Evolutionary conservation across 306 rosid genomes (phyloP).

Genomic region (Sicyos baderoa): DNA sequence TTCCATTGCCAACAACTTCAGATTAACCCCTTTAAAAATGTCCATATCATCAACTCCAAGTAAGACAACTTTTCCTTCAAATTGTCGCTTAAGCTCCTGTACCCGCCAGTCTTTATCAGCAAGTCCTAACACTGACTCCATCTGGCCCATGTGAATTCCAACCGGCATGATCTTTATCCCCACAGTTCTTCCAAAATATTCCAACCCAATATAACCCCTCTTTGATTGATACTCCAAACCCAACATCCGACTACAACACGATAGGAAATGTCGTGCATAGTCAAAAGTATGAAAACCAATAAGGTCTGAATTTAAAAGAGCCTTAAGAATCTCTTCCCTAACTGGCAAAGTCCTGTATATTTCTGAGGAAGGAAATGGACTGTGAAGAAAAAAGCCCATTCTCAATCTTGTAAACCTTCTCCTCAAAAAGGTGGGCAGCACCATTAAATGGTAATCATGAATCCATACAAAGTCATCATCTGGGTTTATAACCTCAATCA

Average conservation of each 20-base stretch:
- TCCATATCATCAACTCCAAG: conserved; percentile 62
- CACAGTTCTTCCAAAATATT: conserved; percentile 58
- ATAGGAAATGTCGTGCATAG: conserved; percentile 65
- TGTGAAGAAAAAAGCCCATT: conserved; percentile 61
- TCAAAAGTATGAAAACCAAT: conserved; percentile 68
- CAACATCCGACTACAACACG: conserved; percentile 64
- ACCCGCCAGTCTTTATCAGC: conserved; percentile 53
- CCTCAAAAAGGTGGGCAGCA: conserved; percentile 56
- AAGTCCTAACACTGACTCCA: conserved; percentile 38
- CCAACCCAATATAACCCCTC: conserved; percentile 64
- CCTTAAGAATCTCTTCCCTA: conserved; percentile 61
- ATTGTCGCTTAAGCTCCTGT: conserved; percentile 39
- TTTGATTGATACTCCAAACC: conserved; percentile 61
- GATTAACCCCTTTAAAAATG: conserved; percentile 49
- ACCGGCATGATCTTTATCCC: conserved; percentile 62
- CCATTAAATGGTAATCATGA: conserved; percentile 67
- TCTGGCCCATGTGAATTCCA: conserved; percentile 68
- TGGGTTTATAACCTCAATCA: conserved; percentile 55
- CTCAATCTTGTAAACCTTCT: conserved; percentile 54
- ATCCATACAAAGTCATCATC: conserved; percentile 67
- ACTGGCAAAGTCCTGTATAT: conserved; percentile 59
- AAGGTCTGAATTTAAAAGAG: conserved; percentile 53
- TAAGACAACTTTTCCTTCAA: conserved; percentile 42
- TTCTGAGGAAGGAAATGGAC: conserved; percentile 61
- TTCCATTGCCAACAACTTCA: conserved; percentile 57